Conservation (phyloP, 1,139 yeast species). For the Scheffersomyces illinoinensis region DNA sequence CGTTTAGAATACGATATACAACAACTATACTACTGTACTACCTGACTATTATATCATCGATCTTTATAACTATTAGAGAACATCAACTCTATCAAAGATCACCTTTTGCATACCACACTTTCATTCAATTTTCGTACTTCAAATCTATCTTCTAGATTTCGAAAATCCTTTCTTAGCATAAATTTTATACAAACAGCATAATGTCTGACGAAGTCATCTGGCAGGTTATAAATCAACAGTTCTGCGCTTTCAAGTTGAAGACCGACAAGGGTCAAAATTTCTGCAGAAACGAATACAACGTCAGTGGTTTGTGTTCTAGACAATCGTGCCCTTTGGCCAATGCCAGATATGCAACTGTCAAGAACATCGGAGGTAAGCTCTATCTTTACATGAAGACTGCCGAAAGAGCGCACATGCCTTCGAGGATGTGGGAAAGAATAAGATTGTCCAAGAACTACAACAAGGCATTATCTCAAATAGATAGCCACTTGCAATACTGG, state of each 20-base stretch:
- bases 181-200: constrained; percentile 2
- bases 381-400: constrained; percentile 96
- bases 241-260: constrained; percentile 83
- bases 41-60: neutral
- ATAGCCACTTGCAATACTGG: constrained; percentile 87
- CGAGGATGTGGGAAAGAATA: constrained; percentile 91
- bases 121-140: too few species aligned
- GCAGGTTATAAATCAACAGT: constrained; percentile 88
- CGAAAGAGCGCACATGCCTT: constrained; percentile 94
- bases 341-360: constrained; percentile 93
- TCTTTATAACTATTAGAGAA: neutral
- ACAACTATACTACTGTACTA: neutral
- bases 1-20: neutral
- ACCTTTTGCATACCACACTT: neutral
- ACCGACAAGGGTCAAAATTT: constrained; percentile 80
- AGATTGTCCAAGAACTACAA: constrained; percentile 84
- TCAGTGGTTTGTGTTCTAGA: constrained; percentile 86
- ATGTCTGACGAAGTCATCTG: constrained; percentile 72
- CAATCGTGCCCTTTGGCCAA: constrained; percentile 96
- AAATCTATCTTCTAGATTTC: too few species aligned
- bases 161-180: neutral
- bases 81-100: neutral
- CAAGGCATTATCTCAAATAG: constrained; percentile 85
- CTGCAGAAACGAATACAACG: constrained; percentile 87
- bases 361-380: constrained; percentile 81